Conservation (phyloP, 768 basidiomycete species). For the Coprinellus aureogranulatus region DNA sequence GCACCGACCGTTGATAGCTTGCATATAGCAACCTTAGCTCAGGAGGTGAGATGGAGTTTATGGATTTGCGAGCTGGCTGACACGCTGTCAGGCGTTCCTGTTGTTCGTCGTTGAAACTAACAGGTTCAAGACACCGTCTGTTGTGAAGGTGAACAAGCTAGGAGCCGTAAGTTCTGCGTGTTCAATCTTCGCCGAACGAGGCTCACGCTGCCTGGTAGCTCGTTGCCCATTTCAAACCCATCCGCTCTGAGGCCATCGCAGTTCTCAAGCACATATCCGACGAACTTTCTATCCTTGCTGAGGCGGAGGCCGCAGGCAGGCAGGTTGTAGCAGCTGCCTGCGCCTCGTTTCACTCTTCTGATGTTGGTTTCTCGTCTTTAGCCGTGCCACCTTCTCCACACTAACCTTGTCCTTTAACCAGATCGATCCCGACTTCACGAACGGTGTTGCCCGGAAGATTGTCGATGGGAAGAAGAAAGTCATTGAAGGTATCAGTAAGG, state of each 20-base stretch:
- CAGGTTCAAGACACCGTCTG: slow-evolving; percentile 69
- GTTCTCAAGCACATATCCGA: slow-evolving; percentile 59
- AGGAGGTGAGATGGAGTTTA: slow-evolving; percentile 73
- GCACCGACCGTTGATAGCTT: slow-evolving; percentile 55
- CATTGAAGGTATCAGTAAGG: slow-evolving; percentile 69
- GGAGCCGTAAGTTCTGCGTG: slow-evolving; percentile 50
- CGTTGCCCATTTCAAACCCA: slow-evolving; percentile 60
- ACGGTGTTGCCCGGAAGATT: slow-evolving; percentile 60
- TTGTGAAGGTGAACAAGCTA: slow-evolving; percentile 72
- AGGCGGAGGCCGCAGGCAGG: slow-evolving; percentile 51
- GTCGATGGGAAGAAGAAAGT: slow-evolving; percentile 71
- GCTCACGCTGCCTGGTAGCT: slow-evolving; percentile 41
- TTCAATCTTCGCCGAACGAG: not conserved
- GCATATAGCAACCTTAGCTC: slow-evolving; percentile 69
- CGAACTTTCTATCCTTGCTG: slow-evolving; percentile 47
- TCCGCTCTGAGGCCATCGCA: slow-evolving; percentile 52
- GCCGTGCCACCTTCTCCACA: slow-evolving; percentile 22
- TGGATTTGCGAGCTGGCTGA: no score
- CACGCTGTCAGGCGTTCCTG: slow-evolving; percentile 57
- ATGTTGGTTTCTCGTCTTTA: slow-evolving; percentile 22
- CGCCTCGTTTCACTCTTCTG: slow-evolving; percentile 31
- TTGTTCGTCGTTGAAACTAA: slow-evolving; percentile 66
- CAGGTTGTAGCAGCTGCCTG: slow-evolving; percentile 53
- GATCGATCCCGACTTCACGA: slow-evolving; percentile 65
- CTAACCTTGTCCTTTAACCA: slow-evolving; percentile 29